Percentiles rank a stretch among this genome's conserved stretches.
Evolutionary conservation across 192 early-diverging fungal species (phyloP).

Genomic region (Physocladia obscura): DNA sequence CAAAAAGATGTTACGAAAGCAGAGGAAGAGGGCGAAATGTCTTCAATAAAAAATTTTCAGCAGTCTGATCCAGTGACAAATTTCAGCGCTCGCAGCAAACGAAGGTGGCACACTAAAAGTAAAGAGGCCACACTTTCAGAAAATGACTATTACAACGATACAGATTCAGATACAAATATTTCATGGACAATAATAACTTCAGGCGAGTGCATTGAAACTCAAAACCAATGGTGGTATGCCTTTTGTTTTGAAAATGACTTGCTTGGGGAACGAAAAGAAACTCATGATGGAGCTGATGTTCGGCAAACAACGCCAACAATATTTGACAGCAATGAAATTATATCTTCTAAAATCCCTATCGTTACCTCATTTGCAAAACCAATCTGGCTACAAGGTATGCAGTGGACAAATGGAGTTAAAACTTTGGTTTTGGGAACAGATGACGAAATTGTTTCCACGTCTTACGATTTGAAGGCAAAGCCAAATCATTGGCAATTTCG

Average conservation of each 20-base stretch:
- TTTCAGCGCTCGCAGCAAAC: too few species aligned
- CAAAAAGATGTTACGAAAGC: too few species aligned
- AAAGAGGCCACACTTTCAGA: too few species aligned
- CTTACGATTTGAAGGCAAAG: background rate
- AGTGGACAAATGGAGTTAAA: background rate
- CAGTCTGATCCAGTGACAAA: too few species aligned
- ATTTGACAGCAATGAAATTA: too few species aligned
- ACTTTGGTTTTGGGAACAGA: background rate
- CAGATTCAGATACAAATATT: too few species aligned
- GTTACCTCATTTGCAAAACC: constrained; percentile 12
- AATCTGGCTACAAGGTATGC: background rate
- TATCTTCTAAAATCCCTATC: background rate
- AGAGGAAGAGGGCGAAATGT: too few species aligned
- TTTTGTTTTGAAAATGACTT: background rate
- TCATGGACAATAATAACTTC: constrained; percentile 13
- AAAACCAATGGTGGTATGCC: constrained; percentile 25
- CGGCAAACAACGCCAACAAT: background rate
- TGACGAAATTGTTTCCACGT: background rate
- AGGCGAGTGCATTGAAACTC: background rate
- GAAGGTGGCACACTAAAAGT: too few species aligned
- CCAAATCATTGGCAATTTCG: too few species aligned
- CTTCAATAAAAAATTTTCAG: too few species aligned
- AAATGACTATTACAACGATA: too few species aligned
- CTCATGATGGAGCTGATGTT: background rate
- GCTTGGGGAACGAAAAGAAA: background rate